Conservation (phyloP, 1,284 basidiomycete species). For the Agroathelia rolfsii region DNA sequence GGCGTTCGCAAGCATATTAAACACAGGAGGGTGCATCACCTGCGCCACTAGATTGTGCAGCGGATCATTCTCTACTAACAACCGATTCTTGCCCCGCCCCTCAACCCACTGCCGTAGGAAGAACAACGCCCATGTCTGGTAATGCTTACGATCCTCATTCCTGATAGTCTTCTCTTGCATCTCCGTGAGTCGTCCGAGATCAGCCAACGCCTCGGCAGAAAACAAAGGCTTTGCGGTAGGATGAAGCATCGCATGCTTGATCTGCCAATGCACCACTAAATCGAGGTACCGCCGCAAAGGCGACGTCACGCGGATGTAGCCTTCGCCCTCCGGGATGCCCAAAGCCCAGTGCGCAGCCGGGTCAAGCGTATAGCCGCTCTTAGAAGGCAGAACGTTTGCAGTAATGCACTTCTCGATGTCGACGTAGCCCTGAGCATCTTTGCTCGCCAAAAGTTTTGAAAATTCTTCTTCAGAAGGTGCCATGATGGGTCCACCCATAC, state of each 20-base stretch:
- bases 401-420: slow-evolving; percentile 23
- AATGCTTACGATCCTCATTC: slow-evolving; percentile 12
- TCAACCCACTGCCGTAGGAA: too few species aligned
- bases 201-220: slow-evolving; percentile 29
- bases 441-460: slow-evolving; percentile 28
- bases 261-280: slow-evolving; percentile 87
- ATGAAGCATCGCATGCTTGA: slow-evolving; percentile 69
- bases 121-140: slow-evolving; percentile 21
- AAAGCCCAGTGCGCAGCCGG: slow-evolving; percentile 63
- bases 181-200: slow-evolving; percentile 14
- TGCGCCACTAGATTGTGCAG: neutral
- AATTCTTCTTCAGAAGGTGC: slow-evolving; percentile 23
- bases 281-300: slow-evolving; percentile 85
- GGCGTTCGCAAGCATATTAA: neutral
- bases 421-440: slow-evolving; percentile 34
- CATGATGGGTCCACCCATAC: slow-evolving; percentile 34
- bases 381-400: slow-evolving; percentile 23
- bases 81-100: too few species aligned
- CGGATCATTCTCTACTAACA: too few species aligned
- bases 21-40: neutral
- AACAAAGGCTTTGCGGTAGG: slow-evolving; percentile 28
- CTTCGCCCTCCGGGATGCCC: slow-evolving; percentile 60
- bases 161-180: slow-evolving; percentile 14
- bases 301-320: slow-evolving; percentile 80
- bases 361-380: slow-evolving; percentile 36